These are phyloP conservation scores for Trichocladium antarcticum DNA, from an alignment of 495 filamentous ascomycete species.

Conservation along the genomic window DNA sequence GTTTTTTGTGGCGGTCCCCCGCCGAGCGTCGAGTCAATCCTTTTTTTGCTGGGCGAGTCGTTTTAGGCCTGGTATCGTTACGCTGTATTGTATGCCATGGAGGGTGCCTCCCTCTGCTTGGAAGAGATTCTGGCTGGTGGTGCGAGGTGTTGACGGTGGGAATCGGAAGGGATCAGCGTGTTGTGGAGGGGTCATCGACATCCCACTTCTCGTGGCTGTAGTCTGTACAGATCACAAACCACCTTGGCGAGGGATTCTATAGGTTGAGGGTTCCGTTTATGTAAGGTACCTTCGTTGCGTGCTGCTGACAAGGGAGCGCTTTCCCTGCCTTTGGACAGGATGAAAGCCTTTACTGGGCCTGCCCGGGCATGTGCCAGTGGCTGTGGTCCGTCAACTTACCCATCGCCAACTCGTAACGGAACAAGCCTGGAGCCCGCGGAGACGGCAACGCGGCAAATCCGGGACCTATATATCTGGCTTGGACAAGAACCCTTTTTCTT, in stretches of 20 bases:
- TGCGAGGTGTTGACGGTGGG: too few relatives aligned
- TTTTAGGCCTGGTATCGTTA: too few relatives aligned
- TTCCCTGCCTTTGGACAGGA: background rate
- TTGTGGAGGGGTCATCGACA: too few relatives aligned
- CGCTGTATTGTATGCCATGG: too few relatives aligned
- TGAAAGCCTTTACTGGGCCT: conserved; percentile 10
- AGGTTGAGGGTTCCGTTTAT: background rate
- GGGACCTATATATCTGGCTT: conserved; percentile 3
- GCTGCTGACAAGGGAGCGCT: too few relatives aligned
- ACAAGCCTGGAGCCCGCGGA: conserved; percentile 5
- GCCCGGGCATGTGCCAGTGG: background rate
- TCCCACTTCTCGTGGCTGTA: too few relatives aligned
- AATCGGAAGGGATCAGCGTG: too few relatives aligned
- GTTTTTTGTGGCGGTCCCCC: background rate
- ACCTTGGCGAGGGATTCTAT: too few relatives aligned
- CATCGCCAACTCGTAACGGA: background rate
- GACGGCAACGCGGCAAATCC: conserved; percentile 10
- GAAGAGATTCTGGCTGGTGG: too few relatives aligned
- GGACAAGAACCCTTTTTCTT: background rate
- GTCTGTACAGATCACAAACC: too few relatives aligned
- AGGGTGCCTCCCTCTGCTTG: too few relatives aligned
- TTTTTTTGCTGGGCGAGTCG: conserved; percentile 3
- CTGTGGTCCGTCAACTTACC: background rate
- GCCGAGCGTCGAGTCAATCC: background rate
- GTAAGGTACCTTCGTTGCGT: background rate